A percentile compares a stretch with the other conserved stretches of the same genome.
phyloP scores from a whole-genome alignment of 1,139 yeast species.

The Lodderomyces pseudojiufengensis region DNA sequence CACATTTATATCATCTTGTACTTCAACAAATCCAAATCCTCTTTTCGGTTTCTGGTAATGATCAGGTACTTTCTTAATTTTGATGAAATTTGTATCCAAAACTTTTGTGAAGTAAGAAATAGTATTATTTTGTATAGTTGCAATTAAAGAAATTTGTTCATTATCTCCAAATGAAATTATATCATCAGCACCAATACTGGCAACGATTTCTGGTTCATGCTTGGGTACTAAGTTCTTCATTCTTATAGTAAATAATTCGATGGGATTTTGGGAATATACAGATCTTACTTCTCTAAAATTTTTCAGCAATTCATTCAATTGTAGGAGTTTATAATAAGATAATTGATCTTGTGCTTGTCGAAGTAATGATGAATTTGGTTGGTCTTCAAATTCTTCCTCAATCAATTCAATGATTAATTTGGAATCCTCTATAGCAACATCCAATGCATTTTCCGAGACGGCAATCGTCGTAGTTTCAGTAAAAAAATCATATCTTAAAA shows the following conservation, averaged over 20 bases:
- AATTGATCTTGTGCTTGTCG: slow-evolving; percentile 12
- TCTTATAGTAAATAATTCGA: slow-evolving; percentile 15
- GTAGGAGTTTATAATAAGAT: slow-evolving; percentile 2
- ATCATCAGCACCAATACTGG: slow-evolving; percentile 8
- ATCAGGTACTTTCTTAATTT: slow-evolving; percentile 6
- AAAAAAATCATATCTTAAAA: slow-evolving; percentile 33
- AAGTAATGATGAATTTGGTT: slow-evolving; percentile 6
- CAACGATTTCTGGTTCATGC: slow-evolving; percentile 2
- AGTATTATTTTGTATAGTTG: slow-evolving; percentile 13
- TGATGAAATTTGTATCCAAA: neutral
- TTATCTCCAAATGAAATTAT: slow-evolving; percentile 10
- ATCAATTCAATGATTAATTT: slow-evolving; percentile 16
- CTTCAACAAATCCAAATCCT: slow-evolving; percentile 41
- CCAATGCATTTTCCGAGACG: slow-evolving; percentile 21
- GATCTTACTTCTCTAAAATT: slow-evolving; percentile 12
- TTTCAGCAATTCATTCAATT: slow-evolving; percentile 1
- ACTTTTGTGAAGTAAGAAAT: slow-evolving; percentile 20
- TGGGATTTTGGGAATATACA: slow-evolving; percentile 9
- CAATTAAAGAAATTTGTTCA: slow-evolving; percentile 22
- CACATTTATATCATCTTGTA: slow-evolving; percentile 11
- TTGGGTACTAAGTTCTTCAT: slow-evolving; percentile 7
- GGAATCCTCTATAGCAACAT: slow-evolving; percentile 26
- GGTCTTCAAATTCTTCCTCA: slow-evolving; percentile 17
- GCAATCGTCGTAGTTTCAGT: slow-evolving; percentile 19
- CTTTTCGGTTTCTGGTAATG: slow-evolving; percentile 26